phyloP scores from a whole-genome alignment of 257 asterid species.

The Rehmannia glutinosa region DNA sequence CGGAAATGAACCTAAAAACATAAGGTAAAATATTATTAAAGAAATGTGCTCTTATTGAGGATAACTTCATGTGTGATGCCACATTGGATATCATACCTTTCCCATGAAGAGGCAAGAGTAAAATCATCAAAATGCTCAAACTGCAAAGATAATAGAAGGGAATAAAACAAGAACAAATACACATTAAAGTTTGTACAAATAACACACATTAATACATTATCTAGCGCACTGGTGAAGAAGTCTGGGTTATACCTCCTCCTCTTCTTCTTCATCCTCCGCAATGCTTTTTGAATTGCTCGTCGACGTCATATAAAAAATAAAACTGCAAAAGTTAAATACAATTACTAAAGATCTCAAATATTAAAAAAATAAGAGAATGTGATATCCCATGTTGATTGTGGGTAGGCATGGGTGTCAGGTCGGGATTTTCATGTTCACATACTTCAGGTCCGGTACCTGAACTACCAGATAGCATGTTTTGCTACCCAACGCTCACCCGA shows the following conservation, averaged over 20 bases:
- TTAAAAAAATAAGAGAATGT: background rate
- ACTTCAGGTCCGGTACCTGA: too few species aligned
- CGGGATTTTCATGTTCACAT: background rate
- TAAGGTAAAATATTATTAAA: background rate
- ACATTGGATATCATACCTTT: slow-evolving; percentile 45
- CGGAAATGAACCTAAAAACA: slow-evolving; percentile 73
- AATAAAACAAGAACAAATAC: background rate
- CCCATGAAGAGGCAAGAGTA: slow-evolving; percentile 92
- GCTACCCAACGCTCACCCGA: too few species aligned
- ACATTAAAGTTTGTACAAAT: background rate
- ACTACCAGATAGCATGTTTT: too few species aligned
- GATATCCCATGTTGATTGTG: background rate
- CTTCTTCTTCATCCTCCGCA: slow-evolving; percentile 42
- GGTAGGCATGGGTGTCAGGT: background rate
- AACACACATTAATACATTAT: slow-evolving; percentile 5
- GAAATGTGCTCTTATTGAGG: background rate
- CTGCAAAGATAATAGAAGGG: slow-evolving; percentile 39
- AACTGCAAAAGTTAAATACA: slow-evolving; percentile 3
- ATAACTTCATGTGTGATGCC: background rate
- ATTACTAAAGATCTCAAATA: background rate
- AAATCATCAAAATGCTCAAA: slow-evolving; percentile 86
- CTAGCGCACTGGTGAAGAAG: background rate
- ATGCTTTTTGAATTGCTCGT: slow-evolving; percentile 29
- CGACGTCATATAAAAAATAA: slow-evolving; percentile 36
- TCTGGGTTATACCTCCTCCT: slow-evolving; percentile 36